Evolutionary conservation across 2,329 filamentous ascomycete species (phyloP).

Genomic region (Talaromyces atroroseus): DNA sequence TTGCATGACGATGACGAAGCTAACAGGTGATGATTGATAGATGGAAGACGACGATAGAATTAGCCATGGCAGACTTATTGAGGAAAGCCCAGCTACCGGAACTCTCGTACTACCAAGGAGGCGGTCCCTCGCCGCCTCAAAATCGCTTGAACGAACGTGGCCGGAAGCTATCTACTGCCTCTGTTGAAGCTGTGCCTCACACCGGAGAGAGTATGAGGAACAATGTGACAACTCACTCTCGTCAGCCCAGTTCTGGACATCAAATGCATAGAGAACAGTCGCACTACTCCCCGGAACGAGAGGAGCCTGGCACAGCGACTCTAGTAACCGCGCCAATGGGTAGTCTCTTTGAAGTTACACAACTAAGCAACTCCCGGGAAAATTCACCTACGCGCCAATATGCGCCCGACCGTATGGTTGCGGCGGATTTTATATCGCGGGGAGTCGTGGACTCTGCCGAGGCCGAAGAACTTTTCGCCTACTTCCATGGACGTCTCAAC

Average conservation of each 20-base stretch:
- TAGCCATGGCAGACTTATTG: slow-evolving; percentile 34
- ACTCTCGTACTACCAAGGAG: slow-evolving; percentile 33
- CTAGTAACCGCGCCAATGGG: slow-evolving; percentile 42
- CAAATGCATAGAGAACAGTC: slow-evolving; percentile 22
- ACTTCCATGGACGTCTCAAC: slow-evolving; percentile 39
- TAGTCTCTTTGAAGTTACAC: slow-evolving; percentile 46
- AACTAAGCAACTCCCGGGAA: slow-evolving; percentile 34
- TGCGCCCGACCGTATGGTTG: slow-evolving; percentile 29
- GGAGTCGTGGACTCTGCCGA: slow-evolving; percentile 43
- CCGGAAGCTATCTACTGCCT: slow-evolving; percentile 30
- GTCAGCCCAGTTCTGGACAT: slow-evolving; percentile 20
- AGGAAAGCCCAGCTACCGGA: slow-evolving; percentile 33
- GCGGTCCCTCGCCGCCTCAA: slow-evolving; percentile 22
- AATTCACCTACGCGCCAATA: slow-evolving; percentile 28
- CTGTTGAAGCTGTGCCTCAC: slow-evolving; percentile 22
- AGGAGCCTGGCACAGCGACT: slow-evolving; percentile 32
- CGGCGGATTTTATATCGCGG: slow-evolving; percentile 48
- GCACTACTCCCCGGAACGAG: slow-evolving; percentile 32
- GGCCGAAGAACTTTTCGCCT: slow-evolving; percentile 36
- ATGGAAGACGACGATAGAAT: slow-evolving; percentile 36
- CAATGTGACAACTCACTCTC: slow-evolving; percentile 2
- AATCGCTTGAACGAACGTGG: slow-evolving; percentile 25
- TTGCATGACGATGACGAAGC: neutral
- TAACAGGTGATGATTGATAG: slow-evolving; percentile 23
- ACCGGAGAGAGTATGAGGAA: slow-evolving; percentile 17